phyloP scores from a whole-genome alignment of 495 filamentous ascomycete species.

The Neurospora sp. region DNA sequence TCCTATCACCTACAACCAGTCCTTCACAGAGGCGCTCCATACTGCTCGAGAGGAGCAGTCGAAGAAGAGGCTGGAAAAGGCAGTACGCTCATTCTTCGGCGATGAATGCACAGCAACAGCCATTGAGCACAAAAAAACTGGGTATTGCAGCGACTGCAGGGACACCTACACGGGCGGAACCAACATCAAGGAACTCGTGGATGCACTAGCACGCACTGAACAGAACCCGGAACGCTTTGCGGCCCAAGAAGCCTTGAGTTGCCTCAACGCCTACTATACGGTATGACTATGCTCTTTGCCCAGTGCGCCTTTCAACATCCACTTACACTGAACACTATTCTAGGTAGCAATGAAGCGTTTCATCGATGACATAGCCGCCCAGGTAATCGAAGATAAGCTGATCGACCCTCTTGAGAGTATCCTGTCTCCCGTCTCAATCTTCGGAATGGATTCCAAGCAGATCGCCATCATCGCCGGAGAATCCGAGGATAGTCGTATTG shows the following conservation, averaged over 20 bases:
- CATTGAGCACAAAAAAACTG: background rate
- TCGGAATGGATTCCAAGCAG: slow-evolving; percentile 32
- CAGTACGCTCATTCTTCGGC: slow-evolving; percentile 13
- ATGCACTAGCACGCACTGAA: slow-evolving; percentile 17
- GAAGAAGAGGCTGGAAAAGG: slow-evolving; percentile 5
- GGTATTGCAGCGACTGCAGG: background rate
- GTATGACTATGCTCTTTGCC: slow-evolving; percentile 9
- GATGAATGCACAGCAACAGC: background rate
- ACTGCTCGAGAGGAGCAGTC: slow-evolving; percentile 23
- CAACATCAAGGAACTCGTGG: slow-evolving; percentile 19
- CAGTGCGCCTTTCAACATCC: background rate
- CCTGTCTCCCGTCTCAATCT: slow-evolving; percentile 34
- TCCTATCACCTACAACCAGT: slow-evolving; percentile 50
- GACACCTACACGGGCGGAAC: background rate
- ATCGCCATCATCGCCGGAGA: slow-evolving; percentile 45
- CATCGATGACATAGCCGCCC: slow-evolving; percentile 49
- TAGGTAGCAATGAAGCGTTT: slow-evolving; percentile 54
- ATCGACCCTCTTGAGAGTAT: slow-evolving; percentile 34
- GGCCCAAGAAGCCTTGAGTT: slow-evolving; percentile 37
- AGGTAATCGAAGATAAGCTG: slow-evolving; percentile 51
- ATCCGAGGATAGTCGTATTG: slow-evolving; percentile 35
- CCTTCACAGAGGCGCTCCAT: slow-evolving; percentile 40
- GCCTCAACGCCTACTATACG: slow-evolving; percentile 44
- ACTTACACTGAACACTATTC: slow-evolving; percentile 8
- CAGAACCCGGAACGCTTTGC: slow-evolving; percentile 31